These are phyloP conservation scores for Marchantia paleacea DNA, from an alignment of 225 moss, liverwort and hornwort species.

Conservation along the genomic window DNA sequence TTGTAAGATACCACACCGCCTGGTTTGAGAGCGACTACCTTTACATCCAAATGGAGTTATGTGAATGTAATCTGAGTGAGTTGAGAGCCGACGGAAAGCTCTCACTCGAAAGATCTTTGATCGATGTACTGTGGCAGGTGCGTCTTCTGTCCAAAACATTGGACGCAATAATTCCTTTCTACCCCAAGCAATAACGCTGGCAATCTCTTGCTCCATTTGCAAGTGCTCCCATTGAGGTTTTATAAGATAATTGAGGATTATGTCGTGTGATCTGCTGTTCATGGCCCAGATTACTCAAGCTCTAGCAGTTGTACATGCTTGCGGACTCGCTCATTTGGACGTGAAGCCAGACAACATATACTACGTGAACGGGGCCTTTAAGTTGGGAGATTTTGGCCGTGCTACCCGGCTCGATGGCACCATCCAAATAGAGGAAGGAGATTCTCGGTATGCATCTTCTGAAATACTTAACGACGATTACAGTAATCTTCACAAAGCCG, in stretches of 20 bases:
- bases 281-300: constrained; percentile 63
- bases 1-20: constrained; percentile 80
- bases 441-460: constrained; percentile 79
- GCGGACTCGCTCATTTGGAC: constrained; percentile 87
- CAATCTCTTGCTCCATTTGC: background rate
- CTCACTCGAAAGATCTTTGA: constrained; percentile 60
- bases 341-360: constrained; percentile 99
- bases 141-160: background rate
- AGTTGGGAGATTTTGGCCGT: constrained; percentile 92
- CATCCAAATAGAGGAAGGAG: constrained; percentile 84
- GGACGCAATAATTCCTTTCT: no score
- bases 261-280: background rate
- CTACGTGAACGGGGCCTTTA: constrained; percentile 57
- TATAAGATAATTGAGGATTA: background rate
- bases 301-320: constrained; percentile 53
- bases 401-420: constrained; percentile 88
- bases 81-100: constrained; percentile 59
- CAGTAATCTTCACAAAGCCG: constrained; percentile 76
- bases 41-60: constrained; percentile 92
- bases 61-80: constrained; percentile 60
- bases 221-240: no score
- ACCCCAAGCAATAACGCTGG: no score
- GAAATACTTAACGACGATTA: constrained; percentile 94
- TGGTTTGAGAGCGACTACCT: constrained; percentile 97
- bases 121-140: constrained; percentile 83